These are phyloP conservation scores for Quercus cerris DNA, from an alignment of 306 rosid genomes.

Conservation along the genomic window DNA sequence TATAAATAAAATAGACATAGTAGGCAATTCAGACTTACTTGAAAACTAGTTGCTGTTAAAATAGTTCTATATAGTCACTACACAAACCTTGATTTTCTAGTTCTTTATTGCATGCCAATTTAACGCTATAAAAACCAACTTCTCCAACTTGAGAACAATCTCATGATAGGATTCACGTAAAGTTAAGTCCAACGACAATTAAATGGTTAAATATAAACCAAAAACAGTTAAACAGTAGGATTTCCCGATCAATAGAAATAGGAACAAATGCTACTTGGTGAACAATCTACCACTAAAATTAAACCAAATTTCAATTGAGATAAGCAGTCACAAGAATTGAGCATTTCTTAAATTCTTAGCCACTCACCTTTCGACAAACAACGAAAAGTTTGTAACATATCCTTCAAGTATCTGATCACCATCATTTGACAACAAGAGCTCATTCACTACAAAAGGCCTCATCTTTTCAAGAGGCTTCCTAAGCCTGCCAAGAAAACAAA, in stretches of 20 bases:
- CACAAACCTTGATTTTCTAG: not conserved
- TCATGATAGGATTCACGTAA: not conserved
- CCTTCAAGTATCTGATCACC: constrained; percentile 89
- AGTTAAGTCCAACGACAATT: not conserved
- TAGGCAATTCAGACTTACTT: not conserved
- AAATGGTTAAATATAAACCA: not conserved
- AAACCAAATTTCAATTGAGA: not conserved
- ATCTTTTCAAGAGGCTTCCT: constrained; percentile 75
- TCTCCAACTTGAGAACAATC: not conserved
- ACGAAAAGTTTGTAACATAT: constrained; percentile 72
- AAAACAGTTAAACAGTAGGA: no score
- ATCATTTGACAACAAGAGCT: constrained; percentile 73
- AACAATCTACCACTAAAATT: not conserved
- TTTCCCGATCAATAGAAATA: not conserved
- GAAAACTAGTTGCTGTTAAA: not conserved
- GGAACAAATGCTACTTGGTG: not conserved
- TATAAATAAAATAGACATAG: no score
- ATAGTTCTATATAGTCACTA: not conserved
- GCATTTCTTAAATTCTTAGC: not conserved
- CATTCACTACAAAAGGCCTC: constrained; percentile 81
- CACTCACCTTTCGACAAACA: constrained; percentile 67
- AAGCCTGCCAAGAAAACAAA: constrained; percentile 40
- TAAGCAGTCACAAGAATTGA: not conserved
- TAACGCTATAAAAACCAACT: not conserved
- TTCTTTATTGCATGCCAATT: not conserved